Base-by-base conservation (phyloP, 805 yeast genomes). In the Kluyveromyces nonfermentans region DNA sequence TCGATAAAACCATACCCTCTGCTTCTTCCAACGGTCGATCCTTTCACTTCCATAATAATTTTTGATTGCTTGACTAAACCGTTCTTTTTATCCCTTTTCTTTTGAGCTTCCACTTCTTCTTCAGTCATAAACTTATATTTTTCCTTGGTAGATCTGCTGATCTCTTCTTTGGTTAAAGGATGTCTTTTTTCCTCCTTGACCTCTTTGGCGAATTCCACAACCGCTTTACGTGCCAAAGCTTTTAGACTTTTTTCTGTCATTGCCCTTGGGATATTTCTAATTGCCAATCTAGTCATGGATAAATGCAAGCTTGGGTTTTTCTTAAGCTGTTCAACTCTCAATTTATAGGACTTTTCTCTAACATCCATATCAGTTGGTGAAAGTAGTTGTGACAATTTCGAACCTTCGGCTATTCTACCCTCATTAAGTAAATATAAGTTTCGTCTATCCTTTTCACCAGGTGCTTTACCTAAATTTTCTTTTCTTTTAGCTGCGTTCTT, bases 1-100 rank as follows among this genome's bases (percentile, higher is more conserved):
- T 93, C 97, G 37, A 93, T 65, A 72, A 93, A 90, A 50, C 98
- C 98, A 57, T 90, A 93, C 48, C 98, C 98, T 71, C 97, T 82
- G 58, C 93, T 81, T 64, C 98, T 76, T 45, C 98, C 98, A 22
- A 73, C 65, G 20, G 82, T 82, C 7, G 90, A 71, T 7, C 88
- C 95, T 62, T 89, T 90, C 36, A 86, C 85, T 67, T 93, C 98
- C 73, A 78, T 84, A 49, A 93, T 84, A 51, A 93, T 82, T 69
- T 93, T 93, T 20, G 97, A 84, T 66, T 93, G 97, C 63, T 77
- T 82, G 3, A 93, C 95, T 33, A 93, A 86, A 68, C 98, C 98
- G 37, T 75, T 77, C 55, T 87, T 82, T 59, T 84, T 86, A 43
- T 78, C 75, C 49, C 72, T 79, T 54, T 79, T 80, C 47, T 70